Evolutionary conservation across 2,329 filamentous ascomycete genomes (phyloP).

Genomic region (Trichoderma hamatum): DNA sequence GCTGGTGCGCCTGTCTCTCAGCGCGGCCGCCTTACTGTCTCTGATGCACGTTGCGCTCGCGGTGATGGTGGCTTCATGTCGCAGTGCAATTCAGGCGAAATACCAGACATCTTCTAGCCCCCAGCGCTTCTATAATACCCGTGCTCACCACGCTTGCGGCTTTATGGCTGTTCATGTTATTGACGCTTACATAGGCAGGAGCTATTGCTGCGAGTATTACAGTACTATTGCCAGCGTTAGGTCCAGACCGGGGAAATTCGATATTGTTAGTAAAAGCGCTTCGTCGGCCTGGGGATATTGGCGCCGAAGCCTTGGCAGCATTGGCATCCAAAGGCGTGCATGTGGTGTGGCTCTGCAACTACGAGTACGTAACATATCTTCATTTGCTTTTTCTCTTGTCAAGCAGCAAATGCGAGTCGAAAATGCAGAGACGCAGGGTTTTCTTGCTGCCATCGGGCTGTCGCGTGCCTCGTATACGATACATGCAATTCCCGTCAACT

Average conservation of each 20-base stretch:
- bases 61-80: not conserved
- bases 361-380: not conserved
- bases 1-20: not conserved
- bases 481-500: not conserved
- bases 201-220: not conserved
- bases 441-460: not conserved
- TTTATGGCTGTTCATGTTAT: not conserved
- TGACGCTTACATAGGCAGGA: not conserved
- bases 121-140: not conserved
- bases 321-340: not conserved
- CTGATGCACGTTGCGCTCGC: not conserved
- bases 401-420: not conserved
- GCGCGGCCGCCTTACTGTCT: not conserved
- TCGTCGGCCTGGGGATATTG: not conserved
- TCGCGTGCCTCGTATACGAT: not conserved
- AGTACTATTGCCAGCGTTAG: not conserved
- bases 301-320: constrained; percentile 5
- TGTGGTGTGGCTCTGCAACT: not conserved
- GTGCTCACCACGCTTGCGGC: not conserved
- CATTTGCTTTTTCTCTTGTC: not conserved
- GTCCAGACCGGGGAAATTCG: not conserved
- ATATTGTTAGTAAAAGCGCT: not conserved
- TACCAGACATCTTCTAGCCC: not conserved
- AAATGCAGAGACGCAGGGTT: not conserved
- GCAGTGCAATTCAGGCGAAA: not conserved